These are phyloP conservation scores for Blastomyces parvus DNA, from an alignment of 2,329 filamentous ascomycete genomes.

Conservation along the genomic window DNA sequence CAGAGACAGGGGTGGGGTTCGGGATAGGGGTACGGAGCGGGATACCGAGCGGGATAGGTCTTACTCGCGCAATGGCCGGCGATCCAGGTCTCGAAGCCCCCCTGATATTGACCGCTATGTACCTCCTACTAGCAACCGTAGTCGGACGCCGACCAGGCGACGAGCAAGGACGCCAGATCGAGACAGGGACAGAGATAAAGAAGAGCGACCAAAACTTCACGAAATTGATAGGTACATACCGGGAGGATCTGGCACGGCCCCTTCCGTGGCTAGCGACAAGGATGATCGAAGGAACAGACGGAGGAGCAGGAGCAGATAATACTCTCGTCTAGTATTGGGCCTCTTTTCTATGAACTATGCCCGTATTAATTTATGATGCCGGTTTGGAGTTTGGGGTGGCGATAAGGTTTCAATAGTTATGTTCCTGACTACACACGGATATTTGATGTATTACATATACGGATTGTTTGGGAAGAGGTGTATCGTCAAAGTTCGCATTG, in stretches of 20 bases:
- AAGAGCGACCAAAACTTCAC: slow-evolving; percentile 25
- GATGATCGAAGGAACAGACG: slow-evolving; percentile 17
- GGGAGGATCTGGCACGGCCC: slow-evolving; percentile 20
- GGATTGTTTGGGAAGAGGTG: background rate
- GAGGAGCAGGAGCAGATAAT: slow-evolving; percentile 22
- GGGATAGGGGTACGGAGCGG: slow-evolving; percentile 13
- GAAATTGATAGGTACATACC: slow-evolving; percentile 41
- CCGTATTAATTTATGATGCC: too few relatives aligned
- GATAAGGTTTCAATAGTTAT: background rate
- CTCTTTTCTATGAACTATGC: background rate
- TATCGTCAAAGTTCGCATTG: background rate
- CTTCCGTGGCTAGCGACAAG: slow-evolving; percentile 16
- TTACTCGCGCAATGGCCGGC: slow-evolving; percentile 17
- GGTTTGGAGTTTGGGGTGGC: background rate
- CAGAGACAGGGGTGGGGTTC: slow-evolving; percentile 13
- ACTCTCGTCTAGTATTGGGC: background rate
- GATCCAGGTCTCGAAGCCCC: slow-evolving; percentile 28
- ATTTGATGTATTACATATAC: background rate
- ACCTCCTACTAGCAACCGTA: slow-evolving; percentile 24
- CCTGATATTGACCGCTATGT: slow-evolving; percentile 39
- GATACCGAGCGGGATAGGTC: slow-evolving; percentile 16
- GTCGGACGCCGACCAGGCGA: slow-evolving; percentile 26
- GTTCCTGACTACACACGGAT: background rate
- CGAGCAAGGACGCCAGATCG: slow-evolving; percentile 7
- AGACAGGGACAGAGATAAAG: slow-evolving; percentile 16